Conservation (phyloP, 345 rosid species). For the Salix exigua region DNA sequence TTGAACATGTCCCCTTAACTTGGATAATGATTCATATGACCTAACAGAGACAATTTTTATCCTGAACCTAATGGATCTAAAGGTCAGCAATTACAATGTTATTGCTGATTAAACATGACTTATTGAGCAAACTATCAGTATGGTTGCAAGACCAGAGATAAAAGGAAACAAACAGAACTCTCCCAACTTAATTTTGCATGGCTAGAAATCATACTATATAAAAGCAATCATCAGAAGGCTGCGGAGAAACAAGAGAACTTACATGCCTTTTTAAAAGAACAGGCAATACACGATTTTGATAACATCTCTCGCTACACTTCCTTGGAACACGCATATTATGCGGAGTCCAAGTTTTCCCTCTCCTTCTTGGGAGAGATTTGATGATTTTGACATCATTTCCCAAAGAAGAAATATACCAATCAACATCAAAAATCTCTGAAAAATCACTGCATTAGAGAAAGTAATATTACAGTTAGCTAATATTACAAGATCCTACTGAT, state of each 20-base stretch:
- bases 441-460: slow-evolving; percentile 58
- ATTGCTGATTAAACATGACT: neutral
- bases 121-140: neutral
- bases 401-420: slow-evolving; percentile 73
- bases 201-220: neutral
- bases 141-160: neutral
- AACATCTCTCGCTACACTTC: slow-evolving; percentile 91
- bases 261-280: slow-evolving; percentile 99
- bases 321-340: slow-evolving; percentile 87
- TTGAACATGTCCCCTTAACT: neutral
- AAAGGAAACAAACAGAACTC: neutral
- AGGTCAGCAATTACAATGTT: neutral
- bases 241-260: slow-evolving; percentile 53
- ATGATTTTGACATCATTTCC: slow-evolving; percentile 85
- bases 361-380: slow-evolving; percentile 70
- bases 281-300: slow-evolving; percentile 74
- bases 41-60: neutral
- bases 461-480: neutral
- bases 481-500: neutral
- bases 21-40: neutral
- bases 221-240: slow-evolving; percentile 11
- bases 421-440: slow-evolving; percentile 75
- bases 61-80: neutral
- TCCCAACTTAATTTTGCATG: neutral
- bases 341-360: slow-evolving; percentile 55